phyloP scores from a whole-genome alignment of 257 asterid species.

The Primulina tabacum region DNA sequence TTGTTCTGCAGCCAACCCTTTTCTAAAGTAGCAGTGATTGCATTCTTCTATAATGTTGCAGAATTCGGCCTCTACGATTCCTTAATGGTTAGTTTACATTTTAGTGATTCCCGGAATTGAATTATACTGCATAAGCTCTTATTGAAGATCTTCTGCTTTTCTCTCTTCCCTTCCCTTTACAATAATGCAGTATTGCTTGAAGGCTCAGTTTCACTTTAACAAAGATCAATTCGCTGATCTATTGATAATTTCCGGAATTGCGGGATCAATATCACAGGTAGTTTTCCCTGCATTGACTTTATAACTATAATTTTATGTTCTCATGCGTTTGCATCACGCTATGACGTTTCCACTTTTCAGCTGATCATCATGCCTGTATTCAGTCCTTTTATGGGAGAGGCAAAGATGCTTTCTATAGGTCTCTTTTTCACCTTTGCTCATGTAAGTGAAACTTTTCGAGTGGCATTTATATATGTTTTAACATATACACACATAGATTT shows the following conservation, averaged over 20 bases:
- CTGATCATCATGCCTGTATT: conserved; percentile 72
- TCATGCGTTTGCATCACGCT: neutral
- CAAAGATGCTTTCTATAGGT: conserved; percentile 68
- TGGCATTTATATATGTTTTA: neutral
- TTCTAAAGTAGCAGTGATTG: conserved; percentile 67
- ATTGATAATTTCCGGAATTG: conserved; percentile 70
- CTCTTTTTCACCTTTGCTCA: conserved; percentile 59
- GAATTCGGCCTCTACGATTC: conserved; percentile 72
- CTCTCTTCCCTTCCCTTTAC: conserved; percentile 8
- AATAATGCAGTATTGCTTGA: conserved; percentile 68
- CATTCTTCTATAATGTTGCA: conserved; percentile 61
- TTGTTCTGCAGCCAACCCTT: conserved; percentile 60
- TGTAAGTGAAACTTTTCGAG: conserved; percentile 34
- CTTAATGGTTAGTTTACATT: conserved; percentile 41
- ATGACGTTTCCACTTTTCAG: conserved; percentile 38
- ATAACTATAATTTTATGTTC: neutral
- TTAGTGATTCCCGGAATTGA: neutral
- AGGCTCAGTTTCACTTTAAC: conserved; percentile 83
- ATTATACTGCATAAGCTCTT: neutral
- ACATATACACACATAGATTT: too few relatives aligned
- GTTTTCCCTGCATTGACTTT: neutral
- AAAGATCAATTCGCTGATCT: conserved; percentile 89
- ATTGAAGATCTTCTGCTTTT: neutral
- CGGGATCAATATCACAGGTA: conserved; percentile 85
- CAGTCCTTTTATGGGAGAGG: conserved; percentile 72